Conservation (phyloP, 225 moss, liverwort and hornwort species). For the Marchantia polymorpha region DNA sequence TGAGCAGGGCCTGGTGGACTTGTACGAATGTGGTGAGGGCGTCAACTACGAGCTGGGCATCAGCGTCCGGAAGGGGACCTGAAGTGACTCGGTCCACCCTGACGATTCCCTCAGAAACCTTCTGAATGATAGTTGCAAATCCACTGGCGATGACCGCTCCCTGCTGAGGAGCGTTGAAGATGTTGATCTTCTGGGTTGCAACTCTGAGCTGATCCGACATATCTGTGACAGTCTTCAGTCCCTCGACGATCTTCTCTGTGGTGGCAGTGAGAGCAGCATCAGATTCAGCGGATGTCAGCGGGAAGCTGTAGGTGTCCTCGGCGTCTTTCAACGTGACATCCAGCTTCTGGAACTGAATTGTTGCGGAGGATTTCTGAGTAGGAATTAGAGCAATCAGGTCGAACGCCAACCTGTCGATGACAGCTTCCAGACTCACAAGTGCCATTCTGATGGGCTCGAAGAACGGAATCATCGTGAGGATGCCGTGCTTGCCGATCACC, state of each 20-base stretch:
- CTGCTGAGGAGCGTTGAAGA: conserved; percentile 9
- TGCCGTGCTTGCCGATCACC: no score
- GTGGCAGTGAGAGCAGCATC: no score
- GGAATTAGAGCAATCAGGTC: no score
- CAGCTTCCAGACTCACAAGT: no score
- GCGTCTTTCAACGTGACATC: no score
- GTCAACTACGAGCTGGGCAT: conserved; percentile 18
- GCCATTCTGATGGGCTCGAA: no score
- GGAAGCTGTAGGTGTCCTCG: neutral
- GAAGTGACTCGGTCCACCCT: neutral
- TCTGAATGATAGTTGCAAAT: conserved; percentile 21
- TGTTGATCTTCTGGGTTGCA: neutral
- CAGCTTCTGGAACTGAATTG: no score
- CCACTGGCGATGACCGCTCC: conserved; percentile 21
- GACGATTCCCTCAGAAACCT: conserved; percentile 12
- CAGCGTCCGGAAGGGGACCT: conserved; percentile 19
- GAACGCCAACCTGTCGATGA: no score
- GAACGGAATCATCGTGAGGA: no score
- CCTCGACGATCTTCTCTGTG: neutral
- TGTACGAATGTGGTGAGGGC: neutral
- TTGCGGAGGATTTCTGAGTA: no score
- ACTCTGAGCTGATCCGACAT: conserved; percentile 22
- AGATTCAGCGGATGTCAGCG: neutral
- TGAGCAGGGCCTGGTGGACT: conserved; percentile 34
- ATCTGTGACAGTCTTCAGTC: conserved; percentile 21